Percentiles rank a stretch among this genome's conserved stretches.
These are phyloP conservation scores for Sedum album DNA, from an alignment of 164 flowering plant species.

Conservation along the genomic window DNA sequence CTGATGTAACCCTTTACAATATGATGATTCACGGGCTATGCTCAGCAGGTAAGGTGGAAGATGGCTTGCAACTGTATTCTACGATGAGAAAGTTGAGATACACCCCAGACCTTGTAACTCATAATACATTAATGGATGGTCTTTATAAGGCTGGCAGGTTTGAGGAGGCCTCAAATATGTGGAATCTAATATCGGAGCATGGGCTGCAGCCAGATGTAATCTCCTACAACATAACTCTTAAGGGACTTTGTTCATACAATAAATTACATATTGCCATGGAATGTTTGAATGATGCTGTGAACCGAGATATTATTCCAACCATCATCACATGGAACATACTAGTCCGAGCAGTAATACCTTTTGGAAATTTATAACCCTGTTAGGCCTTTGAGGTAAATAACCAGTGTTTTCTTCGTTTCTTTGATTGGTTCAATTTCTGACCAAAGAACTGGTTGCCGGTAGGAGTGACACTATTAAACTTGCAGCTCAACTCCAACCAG, in stretches of 20 bases:
- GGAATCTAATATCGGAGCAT: constrained; percentile 45
- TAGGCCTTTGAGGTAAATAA: background rate
- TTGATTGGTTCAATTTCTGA: background rate
- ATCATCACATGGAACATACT: constrained; percentile 73
- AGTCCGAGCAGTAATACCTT: constrained; percentile 40
- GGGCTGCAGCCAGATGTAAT: constrained; percentile 66
- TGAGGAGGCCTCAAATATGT: constrained; percentile 46
- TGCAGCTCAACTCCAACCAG: background rate
- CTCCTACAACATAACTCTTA: constrained; percentile 68
- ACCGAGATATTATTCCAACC: constrained; percentile 55
- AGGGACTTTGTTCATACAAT: constrained; percentile 69
- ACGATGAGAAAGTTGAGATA: no score
- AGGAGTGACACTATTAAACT: background rate
- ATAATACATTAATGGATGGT: constrained; percentile 82
- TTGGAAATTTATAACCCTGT: background rate
- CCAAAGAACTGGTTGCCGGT: background rate
- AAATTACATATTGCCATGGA: constrained; percentile 43
- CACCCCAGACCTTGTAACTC: constrained; percentile 65
- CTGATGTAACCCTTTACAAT: constrained; percentile 66
- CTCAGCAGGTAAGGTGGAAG: constrained; percentile 47
- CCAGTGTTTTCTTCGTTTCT: background rate
- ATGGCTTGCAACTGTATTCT: no score
- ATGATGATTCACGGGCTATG: constrained; percentile 81
- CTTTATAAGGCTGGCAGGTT: constrained; percentile 45
- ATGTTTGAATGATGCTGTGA: constrained; percentile 49